Evolutionary conservation across 345 rosid genomes (phyloP), one percentile per base, ranked within the genome.

Genomic region (Populus tremula): DNA sequence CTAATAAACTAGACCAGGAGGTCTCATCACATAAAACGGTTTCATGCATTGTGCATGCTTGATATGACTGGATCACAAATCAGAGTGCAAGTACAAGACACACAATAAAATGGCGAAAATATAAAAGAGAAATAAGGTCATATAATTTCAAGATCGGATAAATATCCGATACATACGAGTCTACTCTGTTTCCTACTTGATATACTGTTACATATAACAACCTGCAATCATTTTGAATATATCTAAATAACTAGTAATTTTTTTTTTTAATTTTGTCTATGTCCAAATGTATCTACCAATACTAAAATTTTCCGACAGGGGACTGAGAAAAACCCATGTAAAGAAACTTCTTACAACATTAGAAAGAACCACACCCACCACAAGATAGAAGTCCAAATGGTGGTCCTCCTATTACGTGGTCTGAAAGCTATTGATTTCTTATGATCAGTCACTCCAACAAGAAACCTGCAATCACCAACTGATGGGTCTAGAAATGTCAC

Each of bases 401-500:
- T 21, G 47, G 77, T 38, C 89, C 87, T 81, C 75, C 85, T 74
- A 54, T 50, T 74, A 71, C 73, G 54, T 49, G 75, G 49, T 75
- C 79, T 59, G 61, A 80, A 77, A 21, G 82, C 70, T 18, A 96
- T 86, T 5, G 89, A 82, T 78, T 50, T 84, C 20, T 39, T 77
- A 23, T 69, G 79, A 79, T 88, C 92, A 18, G 92, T 83, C 64
- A 96, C 98, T 17, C 97, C 98, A 12, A 96, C 98, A 71, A 92
- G 96, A 86, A 96, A 93, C 86, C 91, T 84, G 81, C 97, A 93
- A 7, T 91, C 92, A 35, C 99, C 98, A 33, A 93, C 88, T 0
- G 98, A 96, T 29, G 98, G 99, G 71, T 96, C 88, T 33, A 90
- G 85, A 87, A 88, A 96, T 56, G 97, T 93, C 74, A 96, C 88